phyloP scores from a whole-genome alignment of 495 filamentous ascomycete genomes.

The Penicillium canariense region DNA sequence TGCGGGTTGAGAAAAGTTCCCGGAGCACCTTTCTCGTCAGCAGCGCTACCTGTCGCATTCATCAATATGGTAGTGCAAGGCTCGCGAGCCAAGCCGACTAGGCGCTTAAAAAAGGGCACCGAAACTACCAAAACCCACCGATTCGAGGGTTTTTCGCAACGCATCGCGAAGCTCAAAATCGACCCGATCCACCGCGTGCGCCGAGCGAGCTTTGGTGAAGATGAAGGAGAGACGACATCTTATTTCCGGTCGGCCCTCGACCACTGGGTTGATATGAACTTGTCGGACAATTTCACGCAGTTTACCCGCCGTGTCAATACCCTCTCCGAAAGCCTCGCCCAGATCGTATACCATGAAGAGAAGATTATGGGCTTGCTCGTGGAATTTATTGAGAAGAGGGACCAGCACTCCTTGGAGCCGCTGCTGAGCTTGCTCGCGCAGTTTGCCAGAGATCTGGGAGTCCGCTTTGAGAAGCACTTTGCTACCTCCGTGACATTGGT shows the following conservation, averaged over 20 bases:
- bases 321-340: constrained; percentile 83
- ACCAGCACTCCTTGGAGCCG: constrained; percentile 76
- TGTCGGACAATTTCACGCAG: constrained; percentile 71
- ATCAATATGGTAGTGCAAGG: constrained; percentile 57
- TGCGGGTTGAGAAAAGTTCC: constrained; percentile 26
- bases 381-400: constrained; percentile 71
- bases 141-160: constrained; percentile 89
- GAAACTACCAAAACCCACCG: constrained; percentile 74
- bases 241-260: constrained; percentile 80
- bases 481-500: constrained; percentile 66
- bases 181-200: constrained; percentile 87
- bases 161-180: constrained; percentile 90
- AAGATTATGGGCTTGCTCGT: constrained; percentile 77
- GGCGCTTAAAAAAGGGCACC: constrained; percentile 61
- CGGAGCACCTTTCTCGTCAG: constrained; percentile 24
- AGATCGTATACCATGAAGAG: constrained; percentile 84
- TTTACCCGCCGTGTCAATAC: constrained; percentile 72
- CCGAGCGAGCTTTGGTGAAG: constrained; percentile 69
- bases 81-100: constrained; percentile 62
- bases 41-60: constrained; percentile 31
- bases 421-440: constrained; percentile 79
- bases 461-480: constrained; percentile 87
- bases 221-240: constrained; percentile 70
- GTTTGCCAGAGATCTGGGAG: constrained; percentile 87
- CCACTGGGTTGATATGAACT: constrained; percentile 87